Evolutionary conservation across 805 yeast species (phyloP).

Genomic region (Wickerhamomyces ciferrii): DNA sequence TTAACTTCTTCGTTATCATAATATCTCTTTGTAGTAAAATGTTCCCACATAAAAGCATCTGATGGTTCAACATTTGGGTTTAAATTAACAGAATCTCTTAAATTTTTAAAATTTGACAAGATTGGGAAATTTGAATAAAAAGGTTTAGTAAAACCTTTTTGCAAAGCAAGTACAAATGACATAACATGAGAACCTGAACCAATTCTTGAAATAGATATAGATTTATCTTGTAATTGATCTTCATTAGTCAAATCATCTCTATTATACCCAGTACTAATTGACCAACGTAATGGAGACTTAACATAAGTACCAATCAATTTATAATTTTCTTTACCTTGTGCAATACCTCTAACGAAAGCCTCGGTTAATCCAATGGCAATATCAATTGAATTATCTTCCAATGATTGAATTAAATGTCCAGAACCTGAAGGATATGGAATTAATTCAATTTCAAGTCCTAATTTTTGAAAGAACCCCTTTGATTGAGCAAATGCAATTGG

Average conservation of each 20-base stretch:
- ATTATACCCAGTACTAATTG: slow-evolving; percentile 69
- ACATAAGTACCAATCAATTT: slow-evolving; percentile 80
- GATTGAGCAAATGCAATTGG: slow-evolving; percentile 70
- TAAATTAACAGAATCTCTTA: slow-evolving; percentile 75
- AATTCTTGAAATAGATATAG: slow-evolving; percentile 77
- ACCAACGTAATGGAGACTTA: slow-evolving; percentile 84
- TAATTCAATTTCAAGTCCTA: slow-evolving; percentile 51
- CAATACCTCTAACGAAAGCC: slow-evolving; percentile 80
- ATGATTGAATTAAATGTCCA: slow-evolving; percentile 76
- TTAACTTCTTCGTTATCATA: slow-evolving; percentile 78
- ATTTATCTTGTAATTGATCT: slow-evolving; percentile 51
- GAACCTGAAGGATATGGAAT: slow-evolving; percentile 81
- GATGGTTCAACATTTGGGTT: slow-evolving; percentile 37
- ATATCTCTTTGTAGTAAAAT: slow-evolving; percentile 82
- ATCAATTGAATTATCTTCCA: slow-evolving; percentile 61
- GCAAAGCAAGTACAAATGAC: slow-evolving; percentile 77
- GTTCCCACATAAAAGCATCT: slow-evolving; percentile 96
- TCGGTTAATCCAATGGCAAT: slow-evolving; percentile 88
- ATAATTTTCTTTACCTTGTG: slow-evolving; percentile 45
- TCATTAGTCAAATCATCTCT: slow-evolving; percentile 50
- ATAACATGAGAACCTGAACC: slow-evolving; percentile 92
- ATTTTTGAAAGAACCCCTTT: slow-evolving; percentile 47
- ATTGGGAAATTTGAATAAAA: slow-evolving; percentile 50
- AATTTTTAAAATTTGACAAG: slow-evolving; percentile 62
- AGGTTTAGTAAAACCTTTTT: slow-evolving; percentile 46